Evolutionary conservation across 129 eudicot genomes (phyloP), one percentile per base, ranked within the genome.

Genomic region (Glebionis coronaria): DNA sequence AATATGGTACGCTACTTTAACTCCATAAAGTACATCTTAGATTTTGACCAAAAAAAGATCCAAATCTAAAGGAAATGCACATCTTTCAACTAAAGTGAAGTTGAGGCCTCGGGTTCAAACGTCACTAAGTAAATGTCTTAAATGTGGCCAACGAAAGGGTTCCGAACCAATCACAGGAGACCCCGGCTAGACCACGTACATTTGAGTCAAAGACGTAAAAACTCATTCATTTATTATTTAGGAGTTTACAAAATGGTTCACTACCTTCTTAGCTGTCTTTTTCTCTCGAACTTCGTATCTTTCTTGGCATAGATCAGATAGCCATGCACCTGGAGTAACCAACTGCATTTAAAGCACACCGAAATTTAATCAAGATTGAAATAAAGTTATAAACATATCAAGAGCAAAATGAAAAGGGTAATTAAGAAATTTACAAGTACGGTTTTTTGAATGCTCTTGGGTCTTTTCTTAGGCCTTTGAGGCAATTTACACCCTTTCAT

Each of bases 401-500:
- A 54, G 13, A 62, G 44, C 13, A 68, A 76, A 69, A 52, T 44
- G 18, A 53, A 46, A 63, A 63, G 76, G 55, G 72, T 20, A 63
- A 38, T 63, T 54, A 11, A 56, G 68, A 54, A 44, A 45, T 49
- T 80, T 79, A 89, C 96, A 63, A 85, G 87, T 53, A 89, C 49
- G 68, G 83, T 83, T 66, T 81, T 87, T 74, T 89, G 96, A 69
- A 86, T 76, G n/a, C 78, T 69, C 56, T 89, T 89, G 72, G 96
- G 88, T 63, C 96, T 83, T 75, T 89, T 89, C 67, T 89, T 89
- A 27, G 96, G 96, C 70, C 96, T 83, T 68, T 89, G 96, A 73
- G 96, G 94, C 61, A 76, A 75, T 57, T 89, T 89, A 78, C 90
- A 89, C 29, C 93, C 96, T 79, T 85, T 88, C 92, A 88, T 88